Base-by-base conservation (phyloP, 192 early-diverging fungal genomes). In the Rhizophagus clarus region DNA sequence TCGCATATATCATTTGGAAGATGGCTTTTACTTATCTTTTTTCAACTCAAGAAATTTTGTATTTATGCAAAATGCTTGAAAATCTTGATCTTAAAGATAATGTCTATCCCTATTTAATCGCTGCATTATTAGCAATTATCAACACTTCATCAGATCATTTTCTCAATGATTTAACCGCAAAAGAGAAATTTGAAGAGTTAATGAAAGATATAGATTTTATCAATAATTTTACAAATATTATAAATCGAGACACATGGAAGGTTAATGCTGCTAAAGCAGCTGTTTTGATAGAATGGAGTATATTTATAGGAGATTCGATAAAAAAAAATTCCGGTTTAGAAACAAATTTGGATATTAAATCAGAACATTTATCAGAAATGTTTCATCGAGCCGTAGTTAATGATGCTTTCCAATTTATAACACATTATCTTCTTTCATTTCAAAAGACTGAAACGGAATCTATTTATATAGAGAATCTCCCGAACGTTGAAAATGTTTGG, bases 341-440 rank as follows among this genome's bases (percentile, higher is more conserved):
- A 74, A 47, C 66, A 61, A 70, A 81, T 12, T 80, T 89, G 47
- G 84, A 86, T 1, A n/a, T 84, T 26, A 77, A 83, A 24, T 79
- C 85, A 61, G 83, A 83, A 3, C 82, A 83, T 17, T 79, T 91
- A 15, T 84, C 88, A 61, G 73, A 73, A 60, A 84, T 91, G 26
- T 86, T 88, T 12, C 85, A 94, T 79, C 85, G 82, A 14, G 90
- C 90, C 0, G 85, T 90, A 20, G 81, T 82, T 31, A 82, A 85
- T 67, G 83, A 88, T 67, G 89, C 88, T 1, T 92, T 93, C 42
- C 88, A 87, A 45, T 93, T 93, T 81, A 89, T 90, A 26, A 88
- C 86, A 29, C 86, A 90, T 79, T 92, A 92, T 77, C 81, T 93
- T 12, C 85, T 95, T 24, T 87, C 85, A 17, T 89, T 88, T 77